Evolutionary conservation across 805 yeast genomes (phyloP), one percentile per base, ranked within the genome.

Genomic region (Sungouiella blattae): DNA sequence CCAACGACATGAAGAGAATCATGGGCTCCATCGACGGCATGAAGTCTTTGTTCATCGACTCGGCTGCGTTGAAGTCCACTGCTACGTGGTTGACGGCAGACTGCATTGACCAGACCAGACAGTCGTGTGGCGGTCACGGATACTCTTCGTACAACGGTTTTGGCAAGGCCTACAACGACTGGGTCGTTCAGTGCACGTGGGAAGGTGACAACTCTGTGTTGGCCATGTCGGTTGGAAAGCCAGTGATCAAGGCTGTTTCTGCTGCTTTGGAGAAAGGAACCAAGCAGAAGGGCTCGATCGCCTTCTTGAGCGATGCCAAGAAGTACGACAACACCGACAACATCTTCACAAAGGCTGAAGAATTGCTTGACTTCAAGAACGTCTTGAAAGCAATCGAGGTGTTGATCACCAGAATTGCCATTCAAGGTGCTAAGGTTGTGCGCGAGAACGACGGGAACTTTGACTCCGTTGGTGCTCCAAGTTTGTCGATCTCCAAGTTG

Each of bases 171-270:
- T 49, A 35, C 40, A 43, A 40, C 30, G 53, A 49, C 44, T 49
- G 52, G 52, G 53, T 46, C 16, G 53, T 49, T 23, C 53, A 49
- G 31, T 49, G 53, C 28, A 49, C 53, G 6, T 49, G 53, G 53
- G 53, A 49, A 22, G 53, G 53, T 22, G 53, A 49, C 46, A 49
- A 49, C 36, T 44, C 50, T 3, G 51, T 49, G 28, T 41, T 49
- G 36, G 48, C 50, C 26, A 44, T 49, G 50, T 44, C 52, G 6
- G 51, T 43, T 11, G 53, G 52, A 4, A 49, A 49, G 41, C 52
- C 49, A 5, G 32, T 48, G 22, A 46, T 46, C 33, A 41, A 44
- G 30, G 40, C 48, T 4, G 50, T 39, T 17, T 30, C 18, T 17
- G 41, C 33, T 5, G 52, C 40, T 8, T 37, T 46, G 49, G 36